phyloP scores from a whole-genome alignment of 1,139 yeast genomes.

The Taphrina betulina region DNA sequence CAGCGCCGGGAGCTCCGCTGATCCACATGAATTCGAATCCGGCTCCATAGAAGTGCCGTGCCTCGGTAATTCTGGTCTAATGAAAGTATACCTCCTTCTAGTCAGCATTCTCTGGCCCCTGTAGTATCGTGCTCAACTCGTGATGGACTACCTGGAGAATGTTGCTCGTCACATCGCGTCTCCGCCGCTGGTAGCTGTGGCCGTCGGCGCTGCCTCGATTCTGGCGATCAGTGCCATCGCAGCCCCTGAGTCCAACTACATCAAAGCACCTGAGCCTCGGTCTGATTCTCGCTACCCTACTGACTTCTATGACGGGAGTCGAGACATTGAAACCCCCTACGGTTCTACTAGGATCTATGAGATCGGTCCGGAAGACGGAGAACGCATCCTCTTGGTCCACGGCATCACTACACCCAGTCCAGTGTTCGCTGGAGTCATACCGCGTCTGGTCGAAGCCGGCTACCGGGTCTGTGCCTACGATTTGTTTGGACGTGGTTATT shows the following conservation, averaged over 20 bases:
- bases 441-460: slow-evolving; percentile 13
- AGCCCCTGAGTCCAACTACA: background rate
- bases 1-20: too few species aligned
- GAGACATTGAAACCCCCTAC: slow-evolving; percentile 23
- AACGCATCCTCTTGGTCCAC: slow-evolving; percentile 26
- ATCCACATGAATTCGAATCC: too few species aligned
- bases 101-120: too few species aligned
- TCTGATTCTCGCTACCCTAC: slow-evolving; percentile 8
- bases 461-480: slow-evolving; percentile 27
- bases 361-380: slow-evolving; percentile 25
- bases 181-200: slow-evolving; percentile 1
- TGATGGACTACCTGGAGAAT: too few species aligned
- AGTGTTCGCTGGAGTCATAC: slow-evolving; percentile 18
- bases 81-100: too few species aligned
- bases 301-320: slow-evolving; percentile 10
- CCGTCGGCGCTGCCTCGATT: background rate
- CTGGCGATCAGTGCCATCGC: background rate
- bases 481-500: slow-evolving; percentile 28
- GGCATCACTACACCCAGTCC: slow-evolving; percentile 32
- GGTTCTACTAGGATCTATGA: slow-evolving; percentile 19
- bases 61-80: too few species aligned
- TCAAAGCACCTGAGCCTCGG: slow-evolving; percentile 14
- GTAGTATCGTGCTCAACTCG: too few species aligned
- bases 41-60: too few species aligned
- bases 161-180: too few species aligned